phyloP scores from a whole-genome alignment of 177 flowering plant species.

The Vitis hybrid region DNA sequence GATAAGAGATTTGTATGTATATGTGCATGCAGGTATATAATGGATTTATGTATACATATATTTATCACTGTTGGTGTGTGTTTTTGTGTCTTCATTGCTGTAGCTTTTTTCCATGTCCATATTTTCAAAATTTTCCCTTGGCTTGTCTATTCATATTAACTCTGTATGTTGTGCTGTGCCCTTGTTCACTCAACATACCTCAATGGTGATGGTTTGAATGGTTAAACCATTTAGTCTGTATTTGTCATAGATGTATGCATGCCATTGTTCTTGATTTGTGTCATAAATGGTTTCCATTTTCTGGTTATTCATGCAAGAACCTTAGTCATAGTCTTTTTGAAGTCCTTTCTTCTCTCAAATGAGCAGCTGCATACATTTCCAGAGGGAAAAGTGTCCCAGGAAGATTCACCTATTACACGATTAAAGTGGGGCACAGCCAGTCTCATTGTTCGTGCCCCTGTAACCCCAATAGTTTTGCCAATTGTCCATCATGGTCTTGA shows the following conservation, averaged over 20 bases:
- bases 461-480: slow-evolving; percentile 90
- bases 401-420: slow-evolving; percentile 68
- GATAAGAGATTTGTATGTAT: too few relatives aligned
- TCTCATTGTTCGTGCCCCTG: slow-evolving; percentile 83
- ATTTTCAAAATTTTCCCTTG: neutral
- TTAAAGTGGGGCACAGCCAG: slow-evolving; percentile 99
- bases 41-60: too few relatives aligned
- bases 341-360: slow-evolving; percentile 4
- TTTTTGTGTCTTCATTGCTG: neutral
- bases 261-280: neutral
- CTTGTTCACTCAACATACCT: too few relatives aligned
- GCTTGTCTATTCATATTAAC: too few relatives aligned
- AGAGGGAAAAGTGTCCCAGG: slow-evolving; percentile 89
- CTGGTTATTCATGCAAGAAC: neutral
- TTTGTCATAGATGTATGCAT: too few relatives aligned
- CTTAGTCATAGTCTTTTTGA: neutral
- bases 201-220: too few relatives aligned
- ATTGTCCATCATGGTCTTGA: slow-evolving; percentile 84
- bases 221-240: too few relatives aligned
- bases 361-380: slow-evolving; percentile 93
- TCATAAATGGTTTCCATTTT: neutral
- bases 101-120: neutral
- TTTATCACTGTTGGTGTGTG: too few relatives aligned
- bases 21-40: too few relatives aligned
- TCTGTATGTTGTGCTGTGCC: too few relatives aligned